Conservation (phyloP, 805 yeast species). For the Zygotorulaspora florentina region DNA sequence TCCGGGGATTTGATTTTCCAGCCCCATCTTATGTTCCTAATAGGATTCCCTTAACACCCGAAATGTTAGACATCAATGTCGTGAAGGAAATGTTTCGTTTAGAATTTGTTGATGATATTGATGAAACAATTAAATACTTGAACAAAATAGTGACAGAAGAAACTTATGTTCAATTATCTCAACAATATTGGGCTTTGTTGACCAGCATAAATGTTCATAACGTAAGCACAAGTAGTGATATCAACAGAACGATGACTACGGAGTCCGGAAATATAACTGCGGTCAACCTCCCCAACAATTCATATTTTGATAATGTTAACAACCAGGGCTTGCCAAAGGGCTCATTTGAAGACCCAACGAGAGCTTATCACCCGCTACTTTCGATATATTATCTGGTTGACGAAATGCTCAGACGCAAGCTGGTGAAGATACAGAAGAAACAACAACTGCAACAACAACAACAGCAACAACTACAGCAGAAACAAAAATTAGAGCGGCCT, state of each 20-base stretch:
- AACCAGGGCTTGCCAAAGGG: conserved; percentile 1
- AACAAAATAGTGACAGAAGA: conserved; percentile 55
- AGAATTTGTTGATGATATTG: conserved; percentile 68
- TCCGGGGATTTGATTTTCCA: conserved; percentile 72
- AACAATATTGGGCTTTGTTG: conserved; percentile 29
- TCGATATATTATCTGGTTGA: conserved; percentile 83
- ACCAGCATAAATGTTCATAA: conserved; percentile 12
- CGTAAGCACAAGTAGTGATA: conserved; percentile 10
- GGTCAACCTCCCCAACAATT: not conserved
- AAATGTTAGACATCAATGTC: conserved; percentile 46
- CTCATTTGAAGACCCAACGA: conserved; percentile 65
- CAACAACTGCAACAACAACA: conserved; percentile 16
- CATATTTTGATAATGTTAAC: conserved; percentile 4
- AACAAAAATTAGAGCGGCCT: conserved; percentile 13
- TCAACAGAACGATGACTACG: conserved; percentile 9
- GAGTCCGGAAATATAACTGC: conserved; percentile 4
- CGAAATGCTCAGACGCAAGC: conserved; percentile 73
- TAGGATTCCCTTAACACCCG: conserved; percentile 58
- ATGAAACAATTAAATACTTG: conserved; percentile 53
- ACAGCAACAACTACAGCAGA: conserved; percentile 27
- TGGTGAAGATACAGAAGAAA: conserved; percentile 43
- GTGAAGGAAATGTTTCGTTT: conserved; percentile 70
- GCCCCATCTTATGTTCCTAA: conserved; percentile 70
- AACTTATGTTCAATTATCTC: conserved; percentile 44
- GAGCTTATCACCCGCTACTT: conserved; percentile 81